Evolutionary conservation across 768 basidiomycete genomes (phyloP).

Genomic region (Lentinula guzmanii): DNA sequence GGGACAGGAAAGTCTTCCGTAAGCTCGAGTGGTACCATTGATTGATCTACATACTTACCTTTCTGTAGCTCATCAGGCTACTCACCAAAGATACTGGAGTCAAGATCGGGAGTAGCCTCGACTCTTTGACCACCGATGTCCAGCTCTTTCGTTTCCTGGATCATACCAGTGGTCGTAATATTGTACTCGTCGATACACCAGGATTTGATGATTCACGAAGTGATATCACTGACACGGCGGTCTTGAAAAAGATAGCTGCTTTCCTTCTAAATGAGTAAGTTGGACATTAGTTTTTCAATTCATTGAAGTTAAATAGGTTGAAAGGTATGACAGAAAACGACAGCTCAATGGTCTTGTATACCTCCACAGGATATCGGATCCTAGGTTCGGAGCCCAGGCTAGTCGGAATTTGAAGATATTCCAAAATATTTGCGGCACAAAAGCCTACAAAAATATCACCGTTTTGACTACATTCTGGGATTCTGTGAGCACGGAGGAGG

Average conservation of each 20-base stretch:
- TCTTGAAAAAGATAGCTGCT: constrained; percentile 26
- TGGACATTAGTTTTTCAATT: constrained; percentile 23
- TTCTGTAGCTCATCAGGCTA: constrained; percentile 8
- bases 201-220: constrained; percentile 21
- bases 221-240: constrained; percentile 24
- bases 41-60: neutral
- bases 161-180: constrained; percentile 9
- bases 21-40: neutral
- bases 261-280: constrained; percentile 19
- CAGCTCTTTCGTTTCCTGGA: constrained; percentile 7
- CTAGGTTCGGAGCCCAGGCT: constrained; percentile 27
- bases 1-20: constrained; percentile 10
- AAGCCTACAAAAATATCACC: constrained; percentile 35
- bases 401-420: constrained; percentile 38
- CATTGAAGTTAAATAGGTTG: constrained; percentile 12
- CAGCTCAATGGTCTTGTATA: constrained; percentile 32
- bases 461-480: constrained; percentile 43
- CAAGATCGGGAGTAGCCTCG: constrained; percentile 1
- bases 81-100: neutral
- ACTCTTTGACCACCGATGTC: constrained; percentile 6
- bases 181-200: constrained; percentile 19
- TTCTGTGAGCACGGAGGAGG: constrained; percentile 22
- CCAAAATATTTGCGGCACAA: constrained; percentile 37
- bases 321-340: constrained; percentile 10
- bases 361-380: constrained; percentile 33